Evolutionary conservation across 202 grass and related monocot genomes (phyloP), one percentile per base, ranked within the genome.

Genomic region (Setaria italica): DNA sequence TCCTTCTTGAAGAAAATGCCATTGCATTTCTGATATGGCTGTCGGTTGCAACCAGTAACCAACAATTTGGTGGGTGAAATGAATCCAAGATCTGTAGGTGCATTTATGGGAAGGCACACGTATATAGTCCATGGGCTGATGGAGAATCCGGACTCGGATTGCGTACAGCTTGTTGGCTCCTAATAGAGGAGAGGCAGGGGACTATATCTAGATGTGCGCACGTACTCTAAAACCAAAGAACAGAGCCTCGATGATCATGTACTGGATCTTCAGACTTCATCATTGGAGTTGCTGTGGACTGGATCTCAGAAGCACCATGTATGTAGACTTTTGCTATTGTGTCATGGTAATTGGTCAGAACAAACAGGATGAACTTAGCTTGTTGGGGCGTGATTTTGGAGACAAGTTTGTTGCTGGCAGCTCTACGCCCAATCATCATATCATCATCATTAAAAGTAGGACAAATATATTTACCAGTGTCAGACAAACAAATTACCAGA

Each of bases 41-140:
- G 70, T 51, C 35, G 20, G 69, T 85, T 80, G 76, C 49, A 82
- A 81, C 32, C 17, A 34, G 45, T 70, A 85, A 89, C 82, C 71
- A 85, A 80, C 55, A 85, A 53, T 45, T 11, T 66, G 81, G 67
- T 88, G 39, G 81, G 46, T 74, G 81, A 55, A 72, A 67, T 66
- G 13, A 67, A 45, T 14, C 39, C 62, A 35, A 48, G 29, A 85
- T 63, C 65, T 70, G 69, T 57, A 46, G 76, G 62, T 53, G 45
- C 25, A 70, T 53, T 70, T 70, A 80, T 75, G 62, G 48, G 80
- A 78, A 85, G 81, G 59, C 42, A 73, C 3, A 74, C 56, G 56
- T 60, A 11, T 57, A 20, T 7, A 67, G 39, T 4, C 50, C 20
- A 66, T 67, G 59, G 3, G 25, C 30, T 84, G 48, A 32, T 56